A percentile compares a stretch with the other conserved stretches of the same genome.
Evolutionary conservation across 2,329 filamentous ascomycete species (phyloP).

Genomic region (Sporothrix pseudoabietina): DNA sequence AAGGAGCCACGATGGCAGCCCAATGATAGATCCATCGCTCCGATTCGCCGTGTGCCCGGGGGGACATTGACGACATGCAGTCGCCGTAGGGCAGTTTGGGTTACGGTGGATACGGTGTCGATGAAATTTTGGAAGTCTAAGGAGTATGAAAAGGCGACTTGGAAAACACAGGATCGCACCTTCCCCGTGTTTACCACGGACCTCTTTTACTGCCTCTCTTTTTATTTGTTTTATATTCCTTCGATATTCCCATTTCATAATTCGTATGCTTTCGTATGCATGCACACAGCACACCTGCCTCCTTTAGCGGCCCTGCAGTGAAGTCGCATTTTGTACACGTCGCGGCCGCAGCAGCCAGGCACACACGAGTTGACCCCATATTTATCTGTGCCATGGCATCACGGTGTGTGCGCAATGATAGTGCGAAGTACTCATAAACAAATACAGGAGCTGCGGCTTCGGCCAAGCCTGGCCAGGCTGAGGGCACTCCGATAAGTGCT

Average conservation of each 20-base stretch:
- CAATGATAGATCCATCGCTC: conserved; percentile 2
- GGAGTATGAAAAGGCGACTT: neutral
- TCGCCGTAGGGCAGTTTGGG: neutral
- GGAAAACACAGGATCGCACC: neutral
- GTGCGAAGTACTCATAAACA: too few species aligned
- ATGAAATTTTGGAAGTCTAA: too few species aligned
- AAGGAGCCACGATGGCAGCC: conserved; percentile 12
- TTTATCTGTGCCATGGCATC: conserved; percentile 2
- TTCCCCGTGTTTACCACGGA: conserved; percentile 2
- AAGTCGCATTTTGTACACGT: conserved; percentile 28
- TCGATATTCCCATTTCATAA: neutral
- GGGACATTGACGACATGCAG: neutral
- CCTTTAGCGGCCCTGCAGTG: conserved; percentile 24
- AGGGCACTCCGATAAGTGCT: neutral
- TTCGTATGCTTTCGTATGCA: neutral
- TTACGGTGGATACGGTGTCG: neutral
- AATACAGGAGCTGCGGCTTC: neutral
- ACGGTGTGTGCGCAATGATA: neutral
- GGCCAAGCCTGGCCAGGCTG: neutral
- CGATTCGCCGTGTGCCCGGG: conserved; percentile 5
- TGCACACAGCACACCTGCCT: neutral
- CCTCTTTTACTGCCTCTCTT: neutral
- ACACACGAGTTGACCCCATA: neutral
- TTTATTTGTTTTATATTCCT: neutral
- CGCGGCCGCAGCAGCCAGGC: conserved; percentile 12